Conservation (phyloP, 2,329 filamentous ascomycete genomes). For the Fusarium sp. region DNA sequence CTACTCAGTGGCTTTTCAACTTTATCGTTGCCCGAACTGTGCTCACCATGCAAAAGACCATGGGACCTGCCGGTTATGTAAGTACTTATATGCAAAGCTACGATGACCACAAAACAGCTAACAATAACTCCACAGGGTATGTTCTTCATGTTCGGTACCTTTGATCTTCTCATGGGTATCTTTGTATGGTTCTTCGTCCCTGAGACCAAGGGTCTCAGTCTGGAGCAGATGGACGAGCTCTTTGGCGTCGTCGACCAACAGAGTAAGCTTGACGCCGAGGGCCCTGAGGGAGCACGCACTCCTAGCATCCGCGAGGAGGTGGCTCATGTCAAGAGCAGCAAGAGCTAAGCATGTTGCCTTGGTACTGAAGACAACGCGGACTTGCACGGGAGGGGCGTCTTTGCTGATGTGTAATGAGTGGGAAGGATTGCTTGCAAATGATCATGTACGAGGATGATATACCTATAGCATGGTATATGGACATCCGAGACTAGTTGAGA, state of each 20-base stretch:
- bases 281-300: conserved; percentile 46
- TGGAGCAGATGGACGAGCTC: conserved; percentile 75
- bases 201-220: conserved; percentile 74
- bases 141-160: conserved; percentile 76
- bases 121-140: conserved; percentile 58
- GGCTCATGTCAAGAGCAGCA: conserved; percentile 30
- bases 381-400: neutral
- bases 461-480: neutral
- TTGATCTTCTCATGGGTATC: conserved; percentile 73
- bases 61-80: conserved; percentile 57
- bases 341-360: conserved; percentile 3
- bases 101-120: neutral
- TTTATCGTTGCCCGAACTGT: conserved; percentile 74
- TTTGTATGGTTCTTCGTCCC: conserved; percentile 76
- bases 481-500: conserved; percentile 1
- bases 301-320: conserved; percentile 46
- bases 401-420: neutral
- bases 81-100: conserved; percentile 30
- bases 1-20: conserved; percentile 80
- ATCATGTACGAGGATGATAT: neutral
- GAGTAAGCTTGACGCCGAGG: conserved; percentile 50
- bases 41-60: conserved; percentile 72
- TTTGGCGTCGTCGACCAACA: conserved; percentile 67
- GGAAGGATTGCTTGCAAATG: neutral
- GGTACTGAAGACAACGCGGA: neutral